These are phyloP conservation scores for Pythium vanterpoolii DNA, from an alignment of 352 stramenopile species.

Conservation along the genomic window DNA sequence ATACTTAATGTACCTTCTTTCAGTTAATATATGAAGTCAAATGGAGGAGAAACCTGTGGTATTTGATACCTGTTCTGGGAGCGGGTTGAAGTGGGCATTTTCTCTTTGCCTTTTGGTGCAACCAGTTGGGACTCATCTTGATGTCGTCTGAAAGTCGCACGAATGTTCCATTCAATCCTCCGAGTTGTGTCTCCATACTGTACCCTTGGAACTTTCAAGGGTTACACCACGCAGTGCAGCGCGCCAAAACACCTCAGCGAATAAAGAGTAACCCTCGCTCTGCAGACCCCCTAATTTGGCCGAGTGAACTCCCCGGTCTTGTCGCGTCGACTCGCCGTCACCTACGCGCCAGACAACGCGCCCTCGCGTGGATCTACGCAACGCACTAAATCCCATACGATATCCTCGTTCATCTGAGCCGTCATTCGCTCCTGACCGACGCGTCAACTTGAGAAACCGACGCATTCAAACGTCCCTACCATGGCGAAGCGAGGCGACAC, in stretches of 20 bases:
- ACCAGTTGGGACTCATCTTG: neutral
- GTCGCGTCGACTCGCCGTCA: neutral
- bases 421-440: neutral
- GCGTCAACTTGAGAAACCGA: neutral
- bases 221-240: too few relatives aligned
- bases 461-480: neutral
- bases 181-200: conserved; percentile 11
- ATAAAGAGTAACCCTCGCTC: neutral
- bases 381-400: neutral
- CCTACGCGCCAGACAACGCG: neutral
- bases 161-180: neutral
- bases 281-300: neutral
- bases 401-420: conserved; percentile 5
- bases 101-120: neutral
- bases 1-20: neutral
- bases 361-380: neutral
- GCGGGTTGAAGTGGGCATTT: conserved; percentile 17
- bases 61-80: conserved; percentile 7
- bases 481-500: conserved; percentile 18
- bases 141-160: conserved; percentile 7
- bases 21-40: neutral
- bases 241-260: conserved; percentile 13
- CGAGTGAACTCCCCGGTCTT: neutral
- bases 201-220: neutral
- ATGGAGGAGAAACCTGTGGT: neutral